Base-by-base conservation (phyloP, 305 asterid species). In the Stenogyne calaminthoides region DNA sequence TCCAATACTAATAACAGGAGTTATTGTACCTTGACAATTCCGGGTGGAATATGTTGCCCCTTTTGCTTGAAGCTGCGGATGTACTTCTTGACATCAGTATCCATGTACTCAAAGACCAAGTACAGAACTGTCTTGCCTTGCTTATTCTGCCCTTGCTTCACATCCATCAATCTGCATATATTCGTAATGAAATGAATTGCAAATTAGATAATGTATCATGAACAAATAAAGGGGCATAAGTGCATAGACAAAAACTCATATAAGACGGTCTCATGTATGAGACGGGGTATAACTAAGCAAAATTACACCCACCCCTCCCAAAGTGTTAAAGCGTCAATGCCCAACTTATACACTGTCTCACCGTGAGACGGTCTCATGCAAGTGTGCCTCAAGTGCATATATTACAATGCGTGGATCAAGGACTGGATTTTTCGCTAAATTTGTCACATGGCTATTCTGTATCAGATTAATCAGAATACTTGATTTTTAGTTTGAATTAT, bases 21-120 rank as follows among this genome's bases (percentile, higher is more conserved):
- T 10, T 29, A 4, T 29, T 67, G 64, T 75, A 88, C 99, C 96
- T 92, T 92, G 64, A 92, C 79, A 54, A 60, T 85, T 14, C 81
- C 19, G 47, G 83, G 10, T 32, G 96, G 93, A 61, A 90, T 80
- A 65, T 55, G 65, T 44, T 80, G 89, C 3, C 91, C 94, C 8
- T 78, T 67, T 2, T 80, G 84, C 52, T 95, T 94, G 77, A 85
- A 88, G 81, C 85, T 83, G 15, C 98, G 91, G 69, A 94, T 88
- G 74, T 86, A 94, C 77, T 94, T 94, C 86, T 94, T 94, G 63
- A 94, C 83, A 69, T 94, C 99, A 36, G 97, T 92, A 19, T 94
- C 97, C 99, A 92, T 92, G 79, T 94, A 94, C 82, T 94, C 98
- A 58, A 94, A 94, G 18, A 94, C 98, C 89, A 94, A 77, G 83